Evolutionary conservation across 371 early-diverging fungal genomes (phyloP).

Genomic region (Lichtheimia ornata): DNA sequence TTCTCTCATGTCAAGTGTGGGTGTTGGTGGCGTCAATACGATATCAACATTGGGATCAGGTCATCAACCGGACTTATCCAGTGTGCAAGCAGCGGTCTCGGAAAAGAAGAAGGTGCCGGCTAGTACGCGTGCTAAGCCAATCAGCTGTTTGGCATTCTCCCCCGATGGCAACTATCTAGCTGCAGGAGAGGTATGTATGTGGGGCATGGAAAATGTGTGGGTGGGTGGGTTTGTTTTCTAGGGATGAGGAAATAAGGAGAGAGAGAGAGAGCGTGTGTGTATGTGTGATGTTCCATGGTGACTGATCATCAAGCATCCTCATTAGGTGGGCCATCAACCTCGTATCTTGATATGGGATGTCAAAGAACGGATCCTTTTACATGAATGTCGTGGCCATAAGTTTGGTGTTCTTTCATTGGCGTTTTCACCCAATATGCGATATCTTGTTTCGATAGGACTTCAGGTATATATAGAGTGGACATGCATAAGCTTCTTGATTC

Average conservation of each 20-base stretch:
- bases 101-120: slow-evolving; percentile 44
- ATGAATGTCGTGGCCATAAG: slow-evolving; percentile 77
- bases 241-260: slow-evolving; percentile 3
- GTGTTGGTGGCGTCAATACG: background rate
- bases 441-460: slow-evolving; percentile 81
- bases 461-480: slow-evolving; percentile 50
- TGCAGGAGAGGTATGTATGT: slow-evolving; percentile 70
- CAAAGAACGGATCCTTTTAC: slow-evolving; percentile 50
- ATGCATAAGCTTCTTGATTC: background rate
- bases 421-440: slow-evolving; percentile 76
- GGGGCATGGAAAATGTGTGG: background rate
- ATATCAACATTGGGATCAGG: slow-evolving; percentile 15
- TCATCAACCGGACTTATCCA: slow-evolving; percentile 8
- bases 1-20: background rate
- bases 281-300: background rate
- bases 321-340: slow-evolving; percentile 83
- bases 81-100: slow-evolving; percentile 2
- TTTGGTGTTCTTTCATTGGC: slow-evolving; percentile 74
- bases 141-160: slow-evolving; percentile 79
- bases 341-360: slow-evolving; percentile 77
- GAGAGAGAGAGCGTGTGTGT: background rate
- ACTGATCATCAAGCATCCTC: background rate
- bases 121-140: slow-evolving; percentile 62
- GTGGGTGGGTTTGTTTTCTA: background rate
- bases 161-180: slow-evolving; percentile 79